phyloP scores from a whole-genome alignment of 768 basidiomycete species.

The Boletus barrowsii region DNA sequence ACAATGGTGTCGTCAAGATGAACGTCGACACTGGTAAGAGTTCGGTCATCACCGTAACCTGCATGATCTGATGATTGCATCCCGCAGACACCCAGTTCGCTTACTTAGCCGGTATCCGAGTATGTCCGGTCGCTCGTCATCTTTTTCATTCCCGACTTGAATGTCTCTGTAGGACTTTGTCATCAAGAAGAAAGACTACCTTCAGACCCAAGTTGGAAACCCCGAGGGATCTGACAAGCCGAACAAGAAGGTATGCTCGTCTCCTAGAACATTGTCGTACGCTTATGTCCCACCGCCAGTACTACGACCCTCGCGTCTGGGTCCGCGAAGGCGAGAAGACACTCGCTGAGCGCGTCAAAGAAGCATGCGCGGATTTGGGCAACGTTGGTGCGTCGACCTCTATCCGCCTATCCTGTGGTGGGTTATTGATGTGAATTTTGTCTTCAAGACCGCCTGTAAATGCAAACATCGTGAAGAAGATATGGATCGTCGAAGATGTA shows the following conservation, averaged over 20 bases:
- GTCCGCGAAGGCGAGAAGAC: slow-evolving; percentile 99
- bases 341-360: slow-evolving; percentile 79
- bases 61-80: slow-evolving; percentile 2
- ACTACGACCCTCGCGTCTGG: slow-evolving; percentile 97
- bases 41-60: neutral
- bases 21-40: slow-evolving; percentile 83
- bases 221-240: slow-evolving; percentile 96
- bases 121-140: slow-evolving; percentile 29
- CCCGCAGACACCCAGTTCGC: slow-evolving; percentile 81
- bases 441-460: slow-evolving; percentile 24
- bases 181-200: slow-evolving; percentile 80
- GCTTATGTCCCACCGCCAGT: slow-evolving; percentile 38
- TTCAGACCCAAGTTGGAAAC: slow-evolving; percentile 91
- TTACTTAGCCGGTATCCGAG: slow-evolving; percentile 82
- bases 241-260: slow-evolving; percentile 84
- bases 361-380: slow-evolving; percentile 89
- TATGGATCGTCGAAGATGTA: slow-evolving; percentile 2
- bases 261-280: neutral
- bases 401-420: neutral
- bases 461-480: neutral
- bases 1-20: slow-evolving; percentile 97
- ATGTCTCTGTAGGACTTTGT: slow-evolving; percentile 68
- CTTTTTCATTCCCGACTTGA: neutral
- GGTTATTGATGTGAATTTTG: neutral
- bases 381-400: slow-evolving; percentile 46